phyloP scores from a whole-genome alignment of 169 alveolate species.

The Perkinsus marinus region DNA sequence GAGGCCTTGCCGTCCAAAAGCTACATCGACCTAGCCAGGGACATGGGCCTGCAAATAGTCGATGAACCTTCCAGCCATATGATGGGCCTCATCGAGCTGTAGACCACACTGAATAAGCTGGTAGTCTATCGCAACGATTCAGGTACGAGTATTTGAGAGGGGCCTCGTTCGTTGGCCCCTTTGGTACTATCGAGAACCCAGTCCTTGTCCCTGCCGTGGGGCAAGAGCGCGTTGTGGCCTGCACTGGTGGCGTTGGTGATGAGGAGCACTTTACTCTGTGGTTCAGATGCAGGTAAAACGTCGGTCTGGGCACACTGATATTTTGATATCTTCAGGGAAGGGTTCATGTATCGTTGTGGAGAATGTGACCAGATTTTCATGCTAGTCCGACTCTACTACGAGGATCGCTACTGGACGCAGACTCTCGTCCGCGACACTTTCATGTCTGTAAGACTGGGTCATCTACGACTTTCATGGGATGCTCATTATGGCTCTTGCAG shows the following conservation, averaged over 20 bases:
- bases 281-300: conserved; percentile 11
- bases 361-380: conserved; percentile 79
- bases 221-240: conserved; percentile 50
- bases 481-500: conserved; percentile 11
- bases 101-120: not conserved
- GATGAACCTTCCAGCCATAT: conserved; percentile 54
- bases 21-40: conserved; percentile 52
- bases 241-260: conserved; percentile 76
- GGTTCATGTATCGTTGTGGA: conserved; percentile 73
- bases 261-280: conserved; percentile 64
- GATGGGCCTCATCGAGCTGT: conserved; percentile 54
- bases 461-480: not conserved
- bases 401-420: conserved; percentile 60
- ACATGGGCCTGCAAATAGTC: conserved; percentile 52
- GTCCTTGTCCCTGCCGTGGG: conserved; percentile 54
- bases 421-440: conserved; percentile 48
- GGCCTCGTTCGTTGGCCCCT: conserved; percentile 60
- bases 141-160: conserved; percentile 44
- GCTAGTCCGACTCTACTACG: conserved; percentile 64
- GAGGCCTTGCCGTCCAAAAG: conserved; percentile 46
- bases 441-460: not conserved
- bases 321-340: conserved; percentile 73
- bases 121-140: not conserved
- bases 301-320: too few relatives aligned
- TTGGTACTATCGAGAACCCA: conserved; percentile 59